Percentiles rank a stretch among this genome's conserved stretches.
Evolutionary conservation across 192 early-diverging fungal genomes (phyloP).

Genomic region (Backusella mclennaniae): DNA sequence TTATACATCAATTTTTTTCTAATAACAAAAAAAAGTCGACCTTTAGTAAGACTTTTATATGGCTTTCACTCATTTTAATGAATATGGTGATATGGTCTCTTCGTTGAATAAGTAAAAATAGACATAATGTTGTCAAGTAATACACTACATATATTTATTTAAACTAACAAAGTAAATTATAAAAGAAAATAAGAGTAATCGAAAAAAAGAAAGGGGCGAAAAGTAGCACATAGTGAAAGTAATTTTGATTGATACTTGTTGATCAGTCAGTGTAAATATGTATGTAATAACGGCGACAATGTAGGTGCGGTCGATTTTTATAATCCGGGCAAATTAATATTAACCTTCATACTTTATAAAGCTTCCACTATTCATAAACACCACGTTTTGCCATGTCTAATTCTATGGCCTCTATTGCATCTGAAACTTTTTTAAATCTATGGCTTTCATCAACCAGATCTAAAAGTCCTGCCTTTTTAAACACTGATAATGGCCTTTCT

Average conservation of each 20-base stretch:
- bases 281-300: background rate
- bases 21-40: too few species aligned
- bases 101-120: background rate
- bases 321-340: background rate
- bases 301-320: background rate
- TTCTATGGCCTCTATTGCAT: conserved; percentile 34
- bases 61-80: too few species aligned
- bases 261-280: background rate
- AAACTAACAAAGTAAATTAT: background rate
- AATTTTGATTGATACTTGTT: background rate
- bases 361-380: background rate
- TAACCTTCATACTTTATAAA: background rate
- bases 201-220: background rate
- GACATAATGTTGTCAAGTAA: background rate
- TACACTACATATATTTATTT: background rate
- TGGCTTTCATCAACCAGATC: conserved; percentile 60
- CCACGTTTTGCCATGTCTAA: conserved; percentile 15
- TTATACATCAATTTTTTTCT: too few species aligned
- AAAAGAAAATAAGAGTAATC: background rate
- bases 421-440: conserved; percentile 66
- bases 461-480: conserved; percentile 70
- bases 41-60: too few species aligned
- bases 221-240: background rate
- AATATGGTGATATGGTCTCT: background rate
- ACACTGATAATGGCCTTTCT: conserved; percentile 62